These are phyloP conservation scores for Cudoniella acicularis DNA, from an alignment of 495 filamentous ascomycete species.

Conservation along the genomic window DNA sequence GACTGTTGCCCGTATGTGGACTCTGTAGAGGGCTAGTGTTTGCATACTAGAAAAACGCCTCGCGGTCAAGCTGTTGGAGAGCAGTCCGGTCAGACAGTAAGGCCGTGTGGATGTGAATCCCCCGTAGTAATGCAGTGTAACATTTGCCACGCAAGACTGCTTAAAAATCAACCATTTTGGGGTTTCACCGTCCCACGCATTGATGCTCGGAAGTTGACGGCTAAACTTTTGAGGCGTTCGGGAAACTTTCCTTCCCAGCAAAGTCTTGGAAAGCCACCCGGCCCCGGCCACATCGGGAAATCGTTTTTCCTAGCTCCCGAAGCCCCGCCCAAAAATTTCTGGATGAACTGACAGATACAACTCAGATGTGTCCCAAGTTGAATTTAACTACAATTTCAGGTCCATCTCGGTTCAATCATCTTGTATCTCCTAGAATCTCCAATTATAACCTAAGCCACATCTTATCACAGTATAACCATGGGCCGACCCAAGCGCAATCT, in stretches of 20 bases:
- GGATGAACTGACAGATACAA: background rate
- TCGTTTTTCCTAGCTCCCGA: constrained; percentile 9
- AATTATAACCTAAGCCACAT: background rate
- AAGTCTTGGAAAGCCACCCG: too few species aligned
- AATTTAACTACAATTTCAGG: too few species aligned
- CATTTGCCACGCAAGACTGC: background rate
- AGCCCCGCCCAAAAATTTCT: background rate
- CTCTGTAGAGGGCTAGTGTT: background rate
- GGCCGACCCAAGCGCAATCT: constrained; percentile 70
- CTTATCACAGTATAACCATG: constrained; percentile 42
- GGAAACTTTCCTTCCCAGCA: background rate
- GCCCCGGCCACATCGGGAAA: background rate
- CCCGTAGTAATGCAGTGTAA: too few species aligned
- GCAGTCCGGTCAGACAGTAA: too few species aligned
- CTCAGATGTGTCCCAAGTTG: too few species aligned
- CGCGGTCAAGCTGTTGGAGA: too few species aligned
- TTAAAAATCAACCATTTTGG: background rate
- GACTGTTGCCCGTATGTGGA: background rate
- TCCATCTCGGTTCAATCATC: too few species aligned
- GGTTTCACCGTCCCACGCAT: too few species aligned
- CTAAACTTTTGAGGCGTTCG: too few species aligned
- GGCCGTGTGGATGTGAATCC: background rate
- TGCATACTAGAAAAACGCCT: too few species aligned
- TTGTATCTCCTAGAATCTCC: too few species aligned
- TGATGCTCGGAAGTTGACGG: too few species aligned